Evolutionary conservation across 2,329 filamentous ascomycete genomes (phyloP), one percentile per base, ranked within the genome.

Genomic region (Geosmithia morbida): DNA sequence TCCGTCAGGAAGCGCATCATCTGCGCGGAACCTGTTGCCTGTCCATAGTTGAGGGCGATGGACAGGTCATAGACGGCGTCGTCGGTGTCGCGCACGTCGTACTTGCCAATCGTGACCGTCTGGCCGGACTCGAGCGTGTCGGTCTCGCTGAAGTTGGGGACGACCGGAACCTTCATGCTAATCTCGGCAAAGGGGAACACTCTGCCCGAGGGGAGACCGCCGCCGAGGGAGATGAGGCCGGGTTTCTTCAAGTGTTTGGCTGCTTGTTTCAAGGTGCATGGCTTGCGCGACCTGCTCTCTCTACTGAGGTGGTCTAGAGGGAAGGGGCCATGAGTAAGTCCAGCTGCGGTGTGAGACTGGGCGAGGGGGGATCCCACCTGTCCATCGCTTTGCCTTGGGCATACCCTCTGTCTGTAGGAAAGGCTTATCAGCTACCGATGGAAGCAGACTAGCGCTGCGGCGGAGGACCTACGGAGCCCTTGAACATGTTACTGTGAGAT

Each of bases 181-280:
- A 97, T 65, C 53, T 83, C 74, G 53, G 90, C 81, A 57, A 97
- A 81, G n/a, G 92, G 92, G 59, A 98, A 98, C 65, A 94, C 87
- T 61, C 90, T 82, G 50, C 85, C 78, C 14, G 87, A 89, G 3
- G 92, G 92, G 18, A 98, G 49, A 3, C 92, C 92, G 46, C 92
- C 92, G 48, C 92, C 92, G 2, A 98, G 80, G 1, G 88, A 95
- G 59, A 98, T 92, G 50, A 96, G 67, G 16, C 85, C 88, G 1
- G 88, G 87, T 40, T 74, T 86, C 59, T 83, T 84, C 47, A 97
- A 75, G 60, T 81, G 83, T 48, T 75, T 77, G 43, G 89, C 89
- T 5, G 89, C 88, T 51, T 75, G 73, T 65, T 97, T 97, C 51
- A 97, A 70, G n/a, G 81, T 82, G 52, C 77, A 86, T 33, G 74